These are phyloP conservation scores for Aciculosporium take DNA, from an alignment of 2,329 filamentous ascomycete species.

Conservation along the genomic window DNA sequence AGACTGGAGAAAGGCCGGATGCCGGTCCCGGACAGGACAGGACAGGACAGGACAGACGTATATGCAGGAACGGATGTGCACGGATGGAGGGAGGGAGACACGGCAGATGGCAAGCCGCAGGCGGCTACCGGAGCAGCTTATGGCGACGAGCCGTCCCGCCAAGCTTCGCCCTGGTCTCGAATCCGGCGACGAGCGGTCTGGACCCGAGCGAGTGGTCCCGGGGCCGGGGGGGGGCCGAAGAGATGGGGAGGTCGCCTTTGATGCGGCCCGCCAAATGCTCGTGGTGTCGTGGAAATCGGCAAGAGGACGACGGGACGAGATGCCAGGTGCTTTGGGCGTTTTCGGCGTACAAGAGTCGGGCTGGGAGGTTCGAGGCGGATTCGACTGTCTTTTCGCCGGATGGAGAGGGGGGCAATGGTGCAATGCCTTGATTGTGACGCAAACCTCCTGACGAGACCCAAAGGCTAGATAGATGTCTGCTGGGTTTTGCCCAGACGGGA, in stretches of 20 bases:
- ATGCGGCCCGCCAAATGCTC: slow-evolving; percentile 15
- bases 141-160: slow-evolving; percentile 3
- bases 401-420: not conserved
- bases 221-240: not conserved
- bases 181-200: not conserved
- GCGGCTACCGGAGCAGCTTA: slow-evolving; percentile 2
- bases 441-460: not conserved
- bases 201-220: not conserved
- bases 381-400: not conserved
- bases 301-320: not conserved
- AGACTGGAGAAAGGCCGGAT: not conserved
- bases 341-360: not conserved
- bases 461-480: not conserved
- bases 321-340: not conserved
- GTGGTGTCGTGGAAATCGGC: slow-evolving; percentile 2
- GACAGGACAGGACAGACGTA: no score
- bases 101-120: slow-evolving; percentile 1
- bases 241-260: slow-evolving; percentile 13
- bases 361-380: not conserved
- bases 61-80: slow-evolving; percentile 1
- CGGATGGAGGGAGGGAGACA: not conserved
- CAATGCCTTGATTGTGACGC: not conserved
- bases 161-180: not conserved
- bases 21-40: not conserved
- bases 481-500: no score